Conservation (phyloP, 2,329 filamentous ascomycete species). For the Apiospora aurea region DNA sequence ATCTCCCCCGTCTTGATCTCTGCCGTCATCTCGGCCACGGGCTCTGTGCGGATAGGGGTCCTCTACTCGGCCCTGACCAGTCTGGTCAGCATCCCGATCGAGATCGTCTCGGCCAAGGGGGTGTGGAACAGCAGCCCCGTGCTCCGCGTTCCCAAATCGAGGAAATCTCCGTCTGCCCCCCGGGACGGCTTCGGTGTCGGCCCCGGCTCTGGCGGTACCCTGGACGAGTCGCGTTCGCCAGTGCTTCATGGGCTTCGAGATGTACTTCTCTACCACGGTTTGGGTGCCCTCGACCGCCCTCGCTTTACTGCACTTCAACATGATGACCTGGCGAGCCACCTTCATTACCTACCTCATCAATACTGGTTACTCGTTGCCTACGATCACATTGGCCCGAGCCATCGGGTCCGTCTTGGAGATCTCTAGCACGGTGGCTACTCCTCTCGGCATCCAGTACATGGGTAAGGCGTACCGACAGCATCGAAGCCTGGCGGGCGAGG, state of each 20-base stretch:
- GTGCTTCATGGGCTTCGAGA: conserved; percentile 42
- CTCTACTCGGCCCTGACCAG: conserved; percentile 54
- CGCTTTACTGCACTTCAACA: conserved; percentile 60
- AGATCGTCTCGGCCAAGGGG: conserved; percentile 46
- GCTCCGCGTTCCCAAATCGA: conserved; percentile 42
- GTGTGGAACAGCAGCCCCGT: conserved; percentile 47
- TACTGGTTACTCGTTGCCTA: conserved; percentile 53
- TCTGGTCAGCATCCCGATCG: conserved; percentile 47
- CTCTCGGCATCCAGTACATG: conserved; percentile 52
- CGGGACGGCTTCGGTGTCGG: background rate
- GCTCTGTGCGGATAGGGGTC: conserved; percentile 53
- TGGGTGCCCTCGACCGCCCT: conserved; percentile 57
- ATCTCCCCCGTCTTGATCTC: conserved; percentile 60
- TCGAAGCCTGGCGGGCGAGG: conserved; percentile 32
- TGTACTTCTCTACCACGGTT: conserved; percentile 42
- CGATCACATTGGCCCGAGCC: conserved; percentile 55
- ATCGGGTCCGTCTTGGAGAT: conserved; percentile 59
- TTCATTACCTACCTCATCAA: conserved; percentile 63
- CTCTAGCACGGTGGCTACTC: conserved; percentile 48
- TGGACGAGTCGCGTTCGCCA: conserved; percentile 27
- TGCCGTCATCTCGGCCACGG: conserved; percentile 50
- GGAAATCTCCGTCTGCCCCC: conserved; percentile 25
- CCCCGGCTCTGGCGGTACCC: conserved; percentile 18
- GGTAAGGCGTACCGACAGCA: conserved; percentile 37
- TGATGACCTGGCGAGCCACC: conserved; percentile 60